A percentile compares a stretch with the other conserved stretches of the same genome.
These are phyloP conservation scores for Candida ficus DNA, from an alignment of 805 yeast genomes.

Conservation along the genomic window DNA sequence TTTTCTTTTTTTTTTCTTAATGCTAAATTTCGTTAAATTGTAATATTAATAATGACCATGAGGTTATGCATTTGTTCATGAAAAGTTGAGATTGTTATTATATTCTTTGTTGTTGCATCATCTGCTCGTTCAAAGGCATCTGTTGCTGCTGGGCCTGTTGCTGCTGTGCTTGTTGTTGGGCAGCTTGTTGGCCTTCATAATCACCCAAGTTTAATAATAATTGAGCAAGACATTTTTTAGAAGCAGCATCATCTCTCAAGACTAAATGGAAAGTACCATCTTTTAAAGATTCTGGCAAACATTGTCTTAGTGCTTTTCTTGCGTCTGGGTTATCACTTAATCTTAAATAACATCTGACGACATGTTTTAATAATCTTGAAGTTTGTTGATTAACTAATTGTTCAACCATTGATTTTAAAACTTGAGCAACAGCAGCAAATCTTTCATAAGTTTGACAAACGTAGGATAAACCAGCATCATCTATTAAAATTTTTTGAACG, in stretches of 20 bases:
- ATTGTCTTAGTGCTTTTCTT: slow-evolving; percentile 74
- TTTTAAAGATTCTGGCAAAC: slow-evolving; percentile 80
- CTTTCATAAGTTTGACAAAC: slow-evolving; percentile 95
- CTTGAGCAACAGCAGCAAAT: slow-evolving; percentile 89
- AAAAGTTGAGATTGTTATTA: too few relatives aligned
- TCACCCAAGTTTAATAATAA: slow-evolving; percentile 63
- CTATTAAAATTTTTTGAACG: slow-evolving; percentile 85
- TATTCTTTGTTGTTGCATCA: slow-evolving; percentile 1
- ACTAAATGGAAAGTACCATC: slow-evolving; percentile 80
- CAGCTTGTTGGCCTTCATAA: slow-evolving; percentile 21
- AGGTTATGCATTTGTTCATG: too few relatives aligned
- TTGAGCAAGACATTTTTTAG: slow-evolving; percentile 83
- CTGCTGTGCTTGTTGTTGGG: slow-evolving; percentile 6
- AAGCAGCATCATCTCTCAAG: slow-evolving; percentile 80
- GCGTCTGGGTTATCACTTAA: slow-evolving; percentile 89
- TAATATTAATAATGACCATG: too few relatives aligned
- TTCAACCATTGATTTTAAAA: slow-evolving; percentile 80
- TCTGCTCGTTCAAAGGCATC: background rate
- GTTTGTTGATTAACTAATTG: slow-evolving; percentile 75
- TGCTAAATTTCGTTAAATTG: too few relatives aligned
- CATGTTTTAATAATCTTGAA: slow-evolving; percentile 84
- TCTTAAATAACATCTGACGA: slow-evolving; percentile 88
- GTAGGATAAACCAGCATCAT: slow-evolving; percentile 85
- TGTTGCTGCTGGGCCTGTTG: slow-evolving; percentile 4
- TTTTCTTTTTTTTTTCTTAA: too few relatives aligned